Conservation (phyloP, 2,329 filamentous ascomycete genomes). For the Aureobasidium sp. region DNA sequence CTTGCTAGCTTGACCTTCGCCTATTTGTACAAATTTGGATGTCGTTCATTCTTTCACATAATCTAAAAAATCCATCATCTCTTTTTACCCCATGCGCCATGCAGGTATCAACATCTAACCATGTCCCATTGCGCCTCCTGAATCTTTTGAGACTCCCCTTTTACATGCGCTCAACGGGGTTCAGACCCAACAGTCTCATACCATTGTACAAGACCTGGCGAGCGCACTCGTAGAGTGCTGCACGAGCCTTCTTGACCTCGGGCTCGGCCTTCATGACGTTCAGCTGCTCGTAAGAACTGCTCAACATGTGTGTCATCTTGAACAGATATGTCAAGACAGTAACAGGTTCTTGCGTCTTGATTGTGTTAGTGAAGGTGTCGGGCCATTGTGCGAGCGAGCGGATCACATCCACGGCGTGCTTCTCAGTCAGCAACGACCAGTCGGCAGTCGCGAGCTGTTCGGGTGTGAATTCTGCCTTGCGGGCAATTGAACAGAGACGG, state of each 20-base stretch:
- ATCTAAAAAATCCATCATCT: not conserved
- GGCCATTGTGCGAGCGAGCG: constrained; percentile 78
- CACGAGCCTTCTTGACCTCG: constrained; percentile 62
- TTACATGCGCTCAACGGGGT: constrained; percentile 60
- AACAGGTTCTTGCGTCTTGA: constrained; percentile 73
- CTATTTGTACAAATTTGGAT: not conserved
- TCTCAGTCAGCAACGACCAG: constrained; percentile 60
- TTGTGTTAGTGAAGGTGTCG: constrained; percentile 74
- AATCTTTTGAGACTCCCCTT: constrained; percentile 9
- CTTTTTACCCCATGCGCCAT: constrained; percentile 6
- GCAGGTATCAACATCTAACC: constrained; percentile 1
- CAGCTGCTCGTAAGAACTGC: constrained; percentile 68
- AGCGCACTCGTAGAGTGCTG: constrained; percentile 71
- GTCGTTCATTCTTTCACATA: not conserved
- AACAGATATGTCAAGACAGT: constrained; percentile 68
- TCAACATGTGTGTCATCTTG: constrained; percentile 77
- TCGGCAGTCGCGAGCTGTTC: constrained; percentile 56
- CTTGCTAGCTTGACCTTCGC: not conserved
- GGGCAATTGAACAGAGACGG: constrained; percentile 55
- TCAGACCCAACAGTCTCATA: constrained; percentile 73
- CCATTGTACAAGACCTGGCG: constrained; percentile 73
- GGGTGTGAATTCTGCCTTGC: constrained; percentile 47
- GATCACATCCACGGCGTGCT: constrained; percentile 65
- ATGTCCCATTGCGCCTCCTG: not conserved
- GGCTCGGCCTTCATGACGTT: constrained; percentile 73